Conservation (phyloP, 2,329 filamentous ascomycete species). For the Colletotrichum acutatum region DNA sequence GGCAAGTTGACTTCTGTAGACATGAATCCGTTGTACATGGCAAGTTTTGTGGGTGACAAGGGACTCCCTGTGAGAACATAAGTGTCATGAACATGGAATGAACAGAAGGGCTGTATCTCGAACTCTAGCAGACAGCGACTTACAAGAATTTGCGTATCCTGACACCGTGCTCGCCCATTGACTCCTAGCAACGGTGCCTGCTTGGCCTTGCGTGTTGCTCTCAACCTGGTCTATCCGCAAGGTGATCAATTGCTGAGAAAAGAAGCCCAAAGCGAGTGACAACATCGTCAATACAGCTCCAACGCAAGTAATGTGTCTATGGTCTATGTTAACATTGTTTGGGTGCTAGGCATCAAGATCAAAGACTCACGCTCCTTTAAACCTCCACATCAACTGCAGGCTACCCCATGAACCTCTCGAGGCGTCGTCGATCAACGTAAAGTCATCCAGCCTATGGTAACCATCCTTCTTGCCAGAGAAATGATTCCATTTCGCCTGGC, state of each 20-base stretch:
- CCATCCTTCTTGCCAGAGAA: slow-evolving; percentile 14
- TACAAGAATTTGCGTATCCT: neutral
- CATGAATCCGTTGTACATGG: slow-evolving; percentile 50
- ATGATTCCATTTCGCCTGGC: slow-evolving; percentile 41
- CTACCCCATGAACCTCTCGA: slow-evolving; percentile 35
- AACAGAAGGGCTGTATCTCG: neutral
- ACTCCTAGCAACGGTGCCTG: slow-evolving; percentile 43
- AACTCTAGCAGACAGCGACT: neutral
- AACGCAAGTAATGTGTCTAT: slow-evolving; percentile 46
- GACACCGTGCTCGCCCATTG: slow-evolving; percentile 8
- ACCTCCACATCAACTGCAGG: slow-evolving; percentile 34
- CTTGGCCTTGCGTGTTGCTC: slow-evolving; percentile 40
- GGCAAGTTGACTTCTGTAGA: slow-evolving; percentile 40
- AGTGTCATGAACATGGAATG: neutral
- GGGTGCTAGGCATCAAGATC: too few species aligned
- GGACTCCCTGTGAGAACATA: neutral
- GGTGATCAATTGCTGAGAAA: slow-evolving; percentile 51
- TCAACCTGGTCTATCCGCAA: slow-evolving; percentile 36
- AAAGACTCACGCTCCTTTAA: slow-evolving; percentile 28
- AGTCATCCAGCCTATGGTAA: slow-evolving; percentile 34
- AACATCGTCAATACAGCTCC: slow-evolving; percentile 49
- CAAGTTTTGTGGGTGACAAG: slow-evolving; percentile 44
- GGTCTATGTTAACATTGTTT: neutral
- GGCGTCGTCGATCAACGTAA: slow-evolving; percentile 38
- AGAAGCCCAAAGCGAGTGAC: slow-evolving; percentile 49